phyloP scores from a whole-genome alignment of 2,329 filamentous ascomycete species.

The Teratosphaeria nubilosa region DNA sequence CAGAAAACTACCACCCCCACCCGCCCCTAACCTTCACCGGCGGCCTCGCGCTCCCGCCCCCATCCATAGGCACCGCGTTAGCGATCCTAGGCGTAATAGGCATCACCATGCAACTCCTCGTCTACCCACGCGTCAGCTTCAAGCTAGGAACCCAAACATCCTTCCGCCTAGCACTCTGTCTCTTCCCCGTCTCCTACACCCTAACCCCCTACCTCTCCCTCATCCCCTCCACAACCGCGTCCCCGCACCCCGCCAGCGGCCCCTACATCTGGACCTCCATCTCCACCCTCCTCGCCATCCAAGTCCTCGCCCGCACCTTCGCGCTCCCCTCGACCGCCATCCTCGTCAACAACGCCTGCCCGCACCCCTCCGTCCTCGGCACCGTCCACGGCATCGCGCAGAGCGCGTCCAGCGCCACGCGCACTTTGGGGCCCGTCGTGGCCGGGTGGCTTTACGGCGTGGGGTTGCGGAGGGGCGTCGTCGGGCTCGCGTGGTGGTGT shows the following conservation, averaged over 20 bases:
- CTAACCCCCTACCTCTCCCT: slow-evolving; percentile 35
- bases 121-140: slow-evolving; percentile 35
- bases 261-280: slow-evolving; percentile 34
- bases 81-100: slow-evolving; percentile 40
- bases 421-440: slow-evolving; percentile 46
- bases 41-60: slow-evolving; percentile 37
- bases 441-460: slow-evolving; percentile 43
- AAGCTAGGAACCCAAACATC: slow-evolving; percentile 32
- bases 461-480: slow-evolving; percentile 42
- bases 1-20: slow-evolving; percentile 28
- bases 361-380: slow-evolving; percentile 46
- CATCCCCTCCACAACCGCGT: slow-evolving; percentile 29
- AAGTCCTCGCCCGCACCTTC: slow-evolving; percentile 39
- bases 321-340: slow-evolving; percentile 50
- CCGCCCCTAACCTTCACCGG: slow-evolving; percentile 38
- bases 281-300: slow-evolving; percentile 31
- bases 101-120: slow-evolving; percentile 35
- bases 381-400: slow-evolving; percentile 51
- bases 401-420: slow-evolving; percentile 42
- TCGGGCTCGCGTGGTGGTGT: slow-evolving; percentile 50
- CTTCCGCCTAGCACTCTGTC: slow-evolving; percentile 31
- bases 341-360: slow-evolving; percentile 50
- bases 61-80: slow-evolving; percentile 37
- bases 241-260: slow-evolving; percentile 33
- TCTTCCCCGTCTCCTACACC: slow-evolving; percentile 38